Evolutionary conservation across 163 green algal species (phyloP), one percentile per base, ranked within the genome.

Genomic region (Scenedesmus sp.): DNA sequence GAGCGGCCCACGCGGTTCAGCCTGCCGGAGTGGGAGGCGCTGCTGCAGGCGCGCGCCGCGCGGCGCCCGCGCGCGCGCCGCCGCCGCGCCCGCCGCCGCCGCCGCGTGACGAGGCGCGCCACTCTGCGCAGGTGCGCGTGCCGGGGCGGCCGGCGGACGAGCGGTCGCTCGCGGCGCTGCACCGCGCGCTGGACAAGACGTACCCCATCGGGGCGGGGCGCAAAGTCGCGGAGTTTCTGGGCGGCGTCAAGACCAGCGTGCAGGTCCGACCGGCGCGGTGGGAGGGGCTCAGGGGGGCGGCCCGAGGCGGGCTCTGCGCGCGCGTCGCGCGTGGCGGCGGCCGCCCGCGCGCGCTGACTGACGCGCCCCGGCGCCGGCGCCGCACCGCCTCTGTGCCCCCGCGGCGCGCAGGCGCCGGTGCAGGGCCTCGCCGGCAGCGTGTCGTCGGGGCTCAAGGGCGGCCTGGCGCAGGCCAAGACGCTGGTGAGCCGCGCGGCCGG

Each of bases 1-100:
- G 83, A 88, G 18, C 63, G 64, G 48, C 88, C 87, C 6, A 50
- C 58, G 26, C 80, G 83, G 34, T 92, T 84, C 74, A 76, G 57
- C 7, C 22, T 77, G 1, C 17, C 80, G 9, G 88, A 93, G 50
- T 92, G 83, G 53, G 24, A 57, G 33, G 83, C 85, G 0, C 75
- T 93, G 77, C 78, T 93, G 60, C 72, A 84, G 78, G 85, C 83
- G 42, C 33, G 1, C 1, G 56, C 26, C 26, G 58, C 18, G 20
- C 45, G 28, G 17, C 20, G 50, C 20, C 6, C 50, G 20, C 50
- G 20, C 20, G 20, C 50, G n/a, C 20, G 50, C 20, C 13, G 20
- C 20, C 5, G 10, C 4, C 20, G 50, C n/a, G 50, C 20, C 50
- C 20, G 50, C 20, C 20, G n/a, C n/a, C 10, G 6, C 9, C 10